Conservation (phyloP, 306 rosid genomes). For the Quercus ilex region DNA sequence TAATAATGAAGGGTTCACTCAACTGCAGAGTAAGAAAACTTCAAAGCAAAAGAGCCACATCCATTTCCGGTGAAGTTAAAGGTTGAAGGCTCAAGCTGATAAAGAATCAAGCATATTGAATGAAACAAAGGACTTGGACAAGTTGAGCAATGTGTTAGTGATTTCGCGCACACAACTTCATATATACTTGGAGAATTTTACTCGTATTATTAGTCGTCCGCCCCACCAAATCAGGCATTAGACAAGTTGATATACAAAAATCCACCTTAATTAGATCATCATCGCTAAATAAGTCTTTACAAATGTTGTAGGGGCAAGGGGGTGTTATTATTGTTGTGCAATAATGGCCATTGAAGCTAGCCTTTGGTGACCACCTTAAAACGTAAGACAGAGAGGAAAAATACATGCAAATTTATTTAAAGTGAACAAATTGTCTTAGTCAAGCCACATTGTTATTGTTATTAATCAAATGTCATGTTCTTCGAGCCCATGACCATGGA, state of each 20-base stretch:
- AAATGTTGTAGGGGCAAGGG: not conserved
- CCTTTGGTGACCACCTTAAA: not conserved
- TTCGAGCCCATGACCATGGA: constrained; percentile 27
- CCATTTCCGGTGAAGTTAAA: too few relatives aligned
- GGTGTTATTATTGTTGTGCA: not conserved
- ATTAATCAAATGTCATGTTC: constrained; percentile 3
- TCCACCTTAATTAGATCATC: not conserved
- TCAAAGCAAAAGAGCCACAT: too few relatives aligned
- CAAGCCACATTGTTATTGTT: constrained; percentile 14
- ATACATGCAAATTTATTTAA: not conserved
- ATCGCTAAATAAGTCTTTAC: not conserved
- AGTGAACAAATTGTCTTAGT: constrained; percentile 11
- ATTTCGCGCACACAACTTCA: not conserved
- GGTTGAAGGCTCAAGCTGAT: too few relatives aligned
- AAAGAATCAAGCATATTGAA: too few relatives aligned
- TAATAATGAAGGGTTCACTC: too few relatives aligned
- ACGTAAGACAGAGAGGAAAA: not conserved
- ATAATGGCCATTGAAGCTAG: not conserved
- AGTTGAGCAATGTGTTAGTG: not conserved
- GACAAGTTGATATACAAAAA: not conserved
- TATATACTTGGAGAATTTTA: not conserved
- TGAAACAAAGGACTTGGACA: too few relatives aligned
- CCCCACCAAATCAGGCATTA: not conserved
- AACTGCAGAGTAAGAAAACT: too few relatives aligned
- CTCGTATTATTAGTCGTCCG: too few relatives aligned